These are phyloP conservation scores for Coleophoma cylindrospora DNA, from an alignment of 2,329 filamentous ascomycete species.

Conservation along the genomic window DNA sequence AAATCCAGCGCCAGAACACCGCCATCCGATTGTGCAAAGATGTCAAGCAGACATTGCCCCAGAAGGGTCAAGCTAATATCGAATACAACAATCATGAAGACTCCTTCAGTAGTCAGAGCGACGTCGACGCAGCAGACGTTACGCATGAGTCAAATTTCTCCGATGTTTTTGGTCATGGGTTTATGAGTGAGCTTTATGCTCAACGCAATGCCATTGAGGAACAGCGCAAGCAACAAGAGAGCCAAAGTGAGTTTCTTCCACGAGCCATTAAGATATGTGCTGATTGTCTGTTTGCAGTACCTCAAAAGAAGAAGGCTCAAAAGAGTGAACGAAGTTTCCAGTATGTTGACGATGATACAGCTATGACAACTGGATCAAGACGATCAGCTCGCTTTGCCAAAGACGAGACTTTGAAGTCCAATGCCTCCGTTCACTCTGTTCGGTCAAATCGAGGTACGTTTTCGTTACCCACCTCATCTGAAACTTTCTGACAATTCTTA, in stretches of 20 bases:
- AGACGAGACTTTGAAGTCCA: not conserved
- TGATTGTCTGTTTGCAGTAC: no score
- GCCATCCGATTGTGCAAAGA: not conserved
- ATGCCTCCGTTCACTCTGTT: no score
- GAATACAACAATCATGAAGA: not conserved
- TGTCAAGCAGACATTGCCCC: not conserved
- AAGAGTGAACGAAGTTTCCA: not conserved
- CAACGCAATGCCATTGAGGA: not conserved
- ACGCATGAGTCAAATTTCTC: not conserved
- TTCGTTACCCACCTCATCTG: not conserved
- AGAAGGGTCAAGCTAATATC: not conserved
- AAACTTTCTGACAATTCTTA: not conserved
- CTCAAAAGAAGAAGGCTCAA: not conserved
- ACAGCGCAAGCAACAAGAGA: not conserved
- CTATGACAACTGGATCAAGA: not conserved
- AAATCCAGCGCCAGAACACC: constrained; percentile 20
- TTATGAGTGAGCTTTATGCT: not conserved
- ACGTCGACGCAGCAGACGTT: not conserved
- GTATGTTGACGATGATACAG: not conserved
- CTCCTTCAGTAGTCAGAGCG: not conserved
- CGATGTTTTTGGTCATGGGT: not conserved
- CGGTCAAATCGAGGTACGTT: not conserved
- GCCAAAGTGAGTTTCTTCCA: no score
- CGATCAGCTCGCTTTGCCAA: not conserved
- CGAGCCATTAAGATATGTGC: no score